Evolutionary conservation across 371 early-diverging fungal species (phyloP), one percentile per base, ranked within the genome.

Genomic region (Mortierella sp.): DNA sequence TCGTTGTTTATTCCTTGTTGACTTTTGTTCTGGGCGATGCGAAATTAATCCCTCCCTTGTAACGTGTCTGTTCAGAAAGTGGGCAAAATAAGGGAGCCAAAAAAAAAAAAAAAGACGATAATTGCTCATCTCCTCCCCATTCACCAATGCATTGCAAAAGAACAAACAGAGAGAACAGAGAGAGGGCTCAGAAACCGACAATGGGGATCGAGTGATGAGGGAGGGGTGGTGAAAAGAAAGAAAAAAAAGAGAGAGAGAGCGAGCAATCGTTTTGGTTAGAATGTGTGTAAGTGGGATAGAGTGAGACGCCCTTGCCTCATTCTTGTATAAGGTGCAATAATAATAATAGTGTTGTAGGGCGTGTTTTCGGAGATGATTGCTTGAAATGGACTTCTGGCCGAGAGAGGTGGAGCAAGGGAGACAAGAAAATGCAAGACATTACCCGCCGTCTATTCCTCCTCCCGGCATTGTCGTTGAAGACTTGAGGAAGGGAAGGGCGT

Each of bases 321-420:
- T 35, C 35, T 68, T 68, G 38, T 38, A 21, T 38, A 41, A 68
- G 10, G 2, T 65, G 35, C 27, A 32, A 60, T 29, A 60, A 60
- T 32, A 32, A 60, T 32, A 56, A 24, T n/a, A n/a, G 35, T 60
- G 63, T 21, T 51, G 51, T 16, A 18, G 16, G 4, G 16, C 14
- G 38, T 38, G 68, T 38, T 24, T 68, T 68, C 68, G 68, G 68
- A 68, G 68, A 68, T 68, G 68, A 68, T 68, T 68, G 68, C 68
- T 68, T 68, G 68, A 68, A 68, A 68, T 68, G 68, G 68, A 68
- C 38, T 68, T 68, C 68, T 24, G 43, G 68, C 68, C 68, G 68
- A 68, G 63, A 68, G 63, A 51, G 51, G 18, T 49, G 49, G 49
- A 49, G 18, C 3, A 18, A 18, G 21, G 32, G 63, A 2, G 18